These are phyloP conservation scores for Wallacemonas sp. DNA, from an alignment of 208 protist genomes.

Conservation along the genomic window DNA sequence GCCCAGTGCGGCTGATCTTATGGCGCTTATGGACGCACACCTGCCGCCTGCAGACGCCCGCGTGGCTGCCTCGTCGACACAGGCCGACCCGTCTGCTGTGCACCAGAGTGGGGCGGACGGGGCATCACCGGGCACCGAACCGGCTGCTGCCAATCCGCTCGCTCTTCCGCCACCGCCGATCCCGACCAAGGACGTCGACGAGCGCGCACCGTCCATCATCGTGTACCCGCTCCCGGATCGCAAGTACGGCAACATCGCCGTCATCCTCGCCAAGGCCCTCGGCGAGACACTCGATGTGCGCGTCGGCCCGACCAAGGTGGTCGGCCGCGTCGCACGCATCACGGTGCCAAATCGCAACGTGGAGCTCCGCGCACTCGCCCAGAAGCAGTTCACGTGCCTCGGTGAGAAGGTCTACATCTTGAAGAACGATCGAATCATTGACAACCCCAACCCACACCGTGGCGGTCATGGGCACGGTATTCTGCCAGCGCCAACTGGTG, in stretches of 20 bases:
- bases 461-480: not conserved
- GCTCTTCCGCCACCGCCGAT: constrained; percentile 71
- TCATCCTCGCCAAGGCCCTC: constrained; percentile 78
- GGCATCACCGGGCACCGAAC: not conserved
- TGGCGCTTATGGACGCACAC: constrained; percentile 53
- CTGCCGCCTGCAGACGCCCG: not conserved
- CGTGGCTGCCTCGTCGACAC: not conserved
- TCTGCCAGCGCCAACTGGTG: not conserved
- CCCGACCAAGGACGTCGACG: constrained; percentile 67
- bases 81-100: not conserved
- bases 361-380: constrained; percentile 71
- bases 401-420: constrained; percentile 80
- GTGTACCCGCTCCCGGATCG: constrained; percentile 79
- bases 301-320: constrained; percentile 81
- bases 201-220: constrained; percentile 71
- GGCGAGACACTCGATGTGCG: constrained; percentile 81
- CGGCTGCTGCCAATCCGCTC: constrained; percentile 43
- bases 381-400: constrained; percentile 79
- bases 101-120: not conserved
- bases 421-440: constrained; percentile 90
- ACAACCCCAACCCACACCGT: constrained; percentile 42
- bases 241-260: constrained; percentile 60
- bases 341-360: constrained; percentile 82
- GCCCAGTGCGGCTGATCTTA: constrained; percentile 55
- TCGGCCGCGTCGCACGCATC: constrained; percentile 84